phyloP scores from a whole-genome alignment of 164 flowering plant species.

The Euptelea pleiosperma region DNA sequence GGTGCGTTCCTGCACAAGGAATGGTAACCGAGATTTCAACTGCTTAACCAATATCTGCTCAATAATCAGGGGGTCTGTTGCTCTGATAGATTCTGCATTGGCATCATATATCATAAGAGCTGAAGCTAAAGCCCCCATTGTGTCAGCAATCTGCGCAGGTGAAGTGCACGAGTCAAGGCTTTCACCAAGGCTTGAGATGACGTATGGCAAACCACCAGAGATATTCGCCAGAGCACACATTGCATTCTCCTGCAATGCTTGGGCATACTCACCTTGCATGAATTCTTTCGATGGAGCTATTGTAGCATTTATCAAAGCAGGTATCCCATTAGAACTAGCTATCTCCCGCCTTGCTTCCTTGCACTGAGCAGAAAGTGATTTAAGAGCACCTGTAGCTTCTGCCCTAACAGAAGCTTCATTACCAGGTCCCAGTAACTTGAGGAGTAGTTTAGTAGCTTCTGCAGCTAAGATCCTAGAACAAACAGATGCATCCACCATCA shows the following conservation, averaged over 20 bases:
- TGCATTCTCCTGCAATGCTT: constrained; percentile 96
- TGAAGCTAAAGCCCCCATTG: constrained; percentile 97
- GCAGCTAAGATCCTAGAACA: constrained; percentile 68
- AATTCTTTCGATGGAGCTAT: constrained; percentile 99
- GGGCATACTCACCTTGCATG: constrained; percentile 98
- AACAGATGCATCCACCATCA: constrained; percentile 84
- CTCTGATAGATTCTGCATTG: constrained; percentile 71
- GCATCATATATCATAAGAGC: constrained; percentile 98
- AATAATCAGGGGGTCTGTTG: constrained; percentile 73
- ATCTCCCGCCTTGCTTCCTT: constrained; percentile 87
- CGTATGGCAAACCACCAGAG: constrained; percentile 95
- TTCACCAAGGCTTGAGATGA: constrained; percentile 95
- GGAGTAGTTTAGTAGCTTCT: constrained; percentile 71
- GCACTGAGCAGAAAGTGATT: constrained; percentile 91
- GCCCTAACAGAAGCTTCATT: constrained; percentile 73
- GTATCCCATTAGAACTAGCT: constrained; percentile 81
- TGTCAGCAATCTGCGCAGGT: constrained; percentile 89
- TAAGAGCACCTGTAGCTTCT: constrained; percentile 94
- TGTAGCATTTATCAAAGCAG: constrained; percentile 95
- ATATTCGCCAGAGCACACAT: constrained; percentile 99
- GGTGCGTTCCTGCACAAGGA: constrained; percentile 92
- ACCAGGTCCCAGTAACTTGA: constrained; percentile 51
- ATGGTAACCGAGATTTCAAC: constrained; percentile 68
- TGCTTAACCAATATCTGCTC: constrained; percentile 81
- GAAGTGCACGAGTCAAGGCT: constrained; percentile 96